Conservation (phyloP, 2,329 filamentous ascomycete species). For the Neonectria coccinea region DNA sequence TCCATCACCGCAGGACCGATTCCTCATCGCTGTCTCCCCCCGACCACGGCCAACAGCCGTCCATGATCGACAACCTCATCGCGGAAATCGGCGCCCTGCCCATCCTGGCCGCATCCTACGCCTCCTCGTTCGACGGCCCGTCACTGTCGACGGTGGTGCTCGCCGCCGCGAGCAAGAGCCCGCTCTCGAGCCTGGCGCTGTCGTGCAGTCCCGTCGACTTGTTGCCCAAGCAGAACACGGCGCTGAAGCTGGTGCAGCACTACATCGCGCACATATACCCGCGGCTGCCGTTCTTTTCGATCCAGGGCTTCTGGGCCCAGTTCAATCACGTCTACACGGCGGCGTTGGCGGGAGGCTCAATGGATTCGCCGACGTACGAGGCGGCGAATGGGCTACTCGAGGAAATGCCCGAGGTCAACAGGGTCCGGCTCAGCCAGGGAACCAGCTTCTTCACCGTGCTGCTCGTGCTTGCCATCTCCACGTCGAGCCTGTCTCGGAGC, state of each 20-base stretch:
- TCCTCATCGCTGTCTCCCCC: not conserved
- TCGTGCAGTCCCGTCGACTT: conserved; percentile 10
- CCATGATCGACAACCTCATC: conserved; percentile 39
- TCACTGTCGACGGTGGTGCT: conserved; percentile 39
- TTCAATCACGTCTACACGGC: conserved; percentile 39
- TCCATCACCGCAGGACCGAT: conserved; percentile 16
- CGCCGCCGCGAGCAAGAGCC: conserved; percentile 32
- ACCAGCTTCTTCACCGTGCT: conserved; percentile 42
- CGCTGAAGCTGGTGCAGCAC: conserved; percentile 38
- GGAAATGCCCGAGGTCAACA: conserved; percentile 8
- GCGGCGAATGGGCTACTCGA: not conserved
- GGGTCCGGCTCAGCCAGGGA: conserved; percentile 22
- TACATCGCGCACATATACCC: conserved; percentile 43
- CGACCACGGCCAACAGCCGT: conserved; percentile 7
- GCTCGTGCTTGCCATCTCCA: conserved; percentile 40
- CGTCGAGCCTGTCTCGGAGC: conserved; percentile 42
- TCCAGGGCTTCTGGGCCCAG: conserved; percentile 44
- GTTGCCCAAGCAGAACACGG: conserved; percentile 34
- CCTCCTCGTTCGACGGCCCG: conserved; percentile 25
- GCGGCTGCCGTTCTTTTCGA: conserved; percentile 42
- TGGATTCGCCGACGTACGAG: conserved; percentile 14
- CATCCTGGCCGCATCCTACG: conserved; percentile 33
- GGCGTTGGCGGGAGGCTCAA: not conserved
- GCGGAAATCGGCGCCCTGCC: conserved; percentile 43
- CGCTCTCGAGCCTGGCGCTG: conserved; percentile 2